phyloP scores from a whole-genome alignment of 2,329 filamentous ascomycete genomes.

The Claviceps africana region DNA sequence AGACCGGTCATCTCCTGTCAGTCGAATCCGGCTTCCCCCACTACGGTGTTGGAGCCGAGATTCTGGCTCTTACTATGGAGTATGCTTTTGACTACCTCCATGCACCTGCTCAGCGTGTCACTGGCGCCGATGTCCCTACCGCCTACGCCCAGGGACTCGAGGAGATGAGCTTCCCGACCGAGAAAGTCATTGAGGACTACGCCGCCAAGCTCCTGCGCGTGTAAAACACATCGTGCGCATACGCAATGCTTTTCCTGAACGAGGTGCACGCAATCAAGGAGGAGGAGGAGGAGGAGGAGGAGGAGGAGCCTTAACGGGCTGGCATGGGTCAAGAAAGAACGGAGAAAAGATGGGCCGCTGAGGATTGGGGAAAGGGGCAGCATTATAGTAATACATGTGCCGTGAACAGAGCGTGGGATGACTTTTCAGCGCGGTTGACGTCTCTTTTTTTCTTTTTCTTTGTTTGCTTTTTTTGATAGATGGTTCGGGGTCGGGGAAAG shows the following conservation, averaged over 20 bases:
- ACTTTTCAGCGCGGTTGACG: conserved; percentile 6
- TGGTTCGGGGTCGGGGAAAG: conserved; percentile 18
- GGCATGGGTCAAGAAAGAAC: background rate
- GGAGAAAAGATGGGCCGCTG: background rate
- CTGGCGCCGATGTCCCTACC: conserved; percentile 92
- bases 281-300: background rate
- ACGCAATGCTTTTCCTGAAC: background rate
- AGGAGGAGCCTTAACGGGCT: background rate
- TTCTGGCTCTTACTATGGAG: conserved; percentile 89
- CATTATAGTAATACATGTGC: conserved; percentile 4
- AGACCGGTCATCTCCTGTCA: conserved; percentile 81
- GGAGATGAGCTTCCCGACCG: conserved; percentile 88
- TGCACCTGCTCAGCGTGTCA: conserved; percentile 83
- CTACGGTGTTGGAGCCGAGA: conserved; percentile 84
- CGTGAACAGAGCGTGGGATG: conserved; percentile 9
- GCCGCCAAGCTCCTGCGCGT: conserved; percentile 78
- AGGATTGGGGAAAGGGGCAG: conserved; percentile 4
- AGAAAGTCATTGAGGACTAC: conserved; percentile 75
- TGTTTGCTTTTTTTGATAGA: conserved; percentile 20
- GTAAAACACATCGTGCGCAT: conserved; percentile 28
- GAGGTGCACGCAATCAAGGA: background rate
- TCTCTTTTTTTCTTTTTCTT: conserved; percentile 14
- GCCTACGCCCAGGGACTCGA: conserved; percentile 89
- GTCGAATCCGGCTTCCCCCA: conserved; percentile 95
- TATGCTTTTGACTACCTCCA: conserved; percentile 97